Evolutionary conservation across 2,329 filamentous ascomycete genomes (phyloP).

Genomic region (Ascochyta clinopodiicola): DNA sequence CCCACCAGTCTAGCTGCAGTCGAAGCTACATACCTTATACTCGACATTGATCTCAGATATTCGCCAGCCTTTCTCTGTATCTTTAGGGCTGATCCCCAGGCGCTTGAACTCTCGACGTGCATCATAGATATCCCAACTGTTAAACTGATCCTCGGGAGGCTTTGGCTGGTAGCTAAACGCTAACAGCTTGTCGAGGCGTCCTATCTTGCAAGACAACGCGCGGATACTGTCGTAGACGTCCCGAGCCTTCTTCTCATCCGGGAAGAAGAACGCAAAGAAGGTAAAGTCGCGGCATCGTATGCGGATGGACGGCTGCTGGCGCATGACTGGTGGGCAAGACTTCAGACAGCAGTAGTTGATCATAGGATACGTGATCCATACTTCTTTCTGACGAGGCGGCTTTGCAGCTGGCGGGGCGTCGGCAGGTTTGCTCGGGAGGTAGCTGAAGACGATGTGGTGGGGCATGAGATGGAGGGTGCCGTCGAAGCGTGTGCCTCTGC

Average conservation of each 20-base stretch:
- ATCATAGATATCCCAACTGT: conserved; percentile 87
- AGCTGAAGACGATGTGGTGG: conserved; percentile 70
- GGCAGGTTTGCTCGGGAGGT: conserved; percentile 54
- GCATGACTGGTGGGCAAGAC: conserved; percentile 72
- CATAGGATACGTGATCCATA: conserved; percentile 95
- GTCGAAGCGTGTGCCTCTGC: conserved; percentile 62
- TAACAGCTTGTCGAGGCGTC: conserved; percentile 85
- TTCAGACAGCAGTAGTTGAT: conserved; percentile 81
- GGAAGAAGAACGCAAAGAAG: conserved; percentile 89
- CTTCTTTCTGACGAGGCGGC: conserved; percentile 66
- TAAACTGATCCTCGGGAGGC: conserved; percentile 73
- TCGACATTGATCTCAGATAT: conserved; percentile 89
- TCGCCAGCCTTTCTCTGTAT: conserved; percentile 82
- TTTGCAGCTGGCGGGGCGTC: conserved; percentile 48
- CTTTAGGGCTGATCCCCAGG: conserved; percentile 84
- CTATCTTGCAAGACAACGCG: conserved; percentile 78
- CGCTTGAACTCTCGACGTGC: conserved; percentile 83
- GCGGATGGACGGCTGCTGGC: conserved; percentile 80
- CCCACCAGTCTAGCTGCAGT: neutral
- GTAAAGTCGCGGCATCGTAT: conserved; percentile 92
- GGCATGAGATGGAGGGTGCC: conserved; percentile 68
- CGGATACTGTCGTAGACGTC: conserved; percentile 90
- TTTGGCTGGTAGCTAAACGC: conserved; percentile 85
- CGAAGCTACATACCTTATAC: conserved; percentile 63
- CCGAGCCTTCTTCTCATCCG: conserved; percentile 73